Base-by-base conservation (phyloP, 495 filamentous ascomycete species). In the Hypoxylon lienhwacheense region DNA sequence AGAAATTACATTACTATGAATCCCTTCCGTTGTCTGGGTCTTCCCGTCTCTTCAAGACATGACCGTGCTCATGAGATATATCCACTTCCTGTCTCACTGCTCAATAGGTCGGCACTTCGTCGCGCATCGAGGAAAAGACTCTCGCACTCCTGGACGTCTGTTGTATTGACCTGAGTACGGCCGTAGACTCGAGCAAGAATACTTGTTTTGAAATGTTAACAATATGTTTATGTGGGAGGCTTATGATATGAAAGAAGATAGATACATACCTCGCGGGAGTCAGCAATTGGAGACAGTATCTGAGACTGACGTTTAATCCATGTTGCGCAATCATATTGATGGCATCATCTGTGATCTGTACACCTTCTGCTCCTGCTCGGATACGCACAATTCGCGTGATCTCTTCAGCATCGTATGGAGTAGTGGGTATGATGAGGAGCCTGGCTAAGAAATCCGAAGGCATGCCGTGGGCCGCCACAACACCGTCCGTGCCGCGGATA, bases 401-500 rank as follows among this genome's bases (percentile, higher is more conserved):
- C 73, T 98, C 91, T 2, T 88, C 84, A 8, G 83, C 77, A 28
- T 82, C 77, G 69, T 97, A 98, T 3, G 88, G 81, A 61, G 87
- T 84, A 20, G 93, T 98, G 19, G 93, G 93, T 60, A 98, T 86
- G 71, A 98, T 97, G 61, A 98, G 86, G 12, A 97, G 82, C 29
- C 93, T 89, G 41, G 87, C 87, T 21, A 97, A 81, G 52, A 97
- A 86, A 66, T 98, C 93, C 5, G 92, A 83, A 0, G 93, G 93
- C 47, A 98, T 83, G 53, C 93, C 93, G 70, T 98, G 93, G 4
- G 93, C 89, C 33, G 90, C 89, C 11, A 85, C 77, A 50, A 91
- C 77, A 53, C 90, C 87, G 64, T 90, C 84, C 21, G 89, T 89
- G 57, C 90, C 90, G 42, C 89, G 87, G 64, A 97, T 93, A 33